Base-by-base conservation (phyloP, 1,284 basidiomycete genomes). In the Ganoderma boninense region DNA sequence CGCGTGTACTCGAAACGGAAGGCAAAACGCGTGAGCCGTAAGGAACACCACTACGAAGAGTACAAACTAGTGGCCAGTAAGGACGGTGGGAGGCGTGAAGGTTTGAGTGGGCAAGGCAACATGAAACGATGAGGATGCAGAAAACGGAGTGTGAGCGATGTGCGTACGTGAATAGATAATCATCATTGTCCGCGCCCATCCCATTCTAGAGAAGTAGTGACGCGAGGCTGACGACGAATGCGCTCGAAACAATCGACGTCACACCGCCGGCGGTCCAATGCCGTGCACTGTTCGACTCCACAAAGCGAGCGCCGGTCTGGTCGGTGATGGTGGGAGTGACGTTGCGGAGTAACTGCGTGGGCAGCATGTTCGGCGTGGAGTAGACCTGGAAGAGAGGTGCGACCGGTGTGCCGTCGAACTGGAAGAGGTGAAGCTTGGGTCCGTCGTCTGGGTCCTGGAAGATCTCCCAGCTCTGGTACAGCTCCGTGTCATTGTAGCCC, bases 401-500 rank as follows among this genome's bases (percentile, higher is more conserved):
- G 18, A 91, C 78, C 2, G 90, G 89, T 6, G 86, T 78, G 6
- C 92, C 92, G 76, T 94, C 91, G 72, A 86, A 91, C 65, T 85
- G 77, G 84, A 88, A 91, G 65, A 95, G 74, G 75, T 91, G 90
- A 8, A 95, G 85, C 79, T 92, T 91, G 76, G 79, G 83, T 4
- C 91, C 91, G 43, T 83, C 79, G 13, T 74, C 77, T 0, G 84
- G 78, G 74, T 94, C 92, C 68, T 77, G 72, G 83, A 87, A 89
- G 76, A 94, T 91, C 32, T 82, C 81, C 89, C 90, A 94, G 8
- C 75, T 72, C 63, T 76, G 69, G 80, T 88, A 89, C 56, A 87
- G 77, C 77, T 92, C 89, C 8, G 89, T 92, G 73, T 87, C 77
- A 83, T 95, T 92, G 87, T 95, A 97, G 69, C 85, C 82, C 77